These are phyloP conservation scores for Harringtonia lauricola DNA, from an alignment of 2,329 filamentous ascomycete genomes.

Conservation along the genomic window DNA sequence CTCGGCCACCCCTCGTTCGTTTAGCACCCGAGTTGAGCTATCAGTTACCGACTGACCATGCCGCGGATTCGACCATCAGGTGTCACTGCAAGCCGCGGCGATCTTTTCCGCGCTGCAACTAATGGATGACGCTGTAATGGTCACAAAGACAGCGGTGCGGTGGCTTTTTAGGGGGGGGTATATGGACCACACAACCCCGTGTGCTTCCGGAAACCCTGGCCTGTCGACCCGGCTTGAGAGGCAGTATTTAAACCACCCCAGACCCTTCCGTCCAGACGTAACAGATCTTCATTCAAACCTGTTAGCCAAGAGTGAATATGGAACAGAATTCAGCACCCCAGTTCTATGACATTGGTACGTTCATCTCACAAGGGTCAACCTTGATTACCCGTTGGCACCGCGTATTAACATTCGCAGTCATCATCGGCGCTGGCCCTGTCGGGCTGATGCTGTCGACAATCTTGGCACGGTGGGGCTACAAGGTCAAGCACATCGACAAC, in stretches of 20 bases:
- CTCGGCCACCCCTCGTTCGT: neutral
- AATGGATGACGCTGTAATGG: too few relatives aligned
- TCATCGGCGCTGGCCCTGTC: conserved; percentile 81
- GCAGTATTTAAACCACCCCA: too few relatives aligned
- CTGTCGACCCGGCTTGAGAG: too few relatives aligned
- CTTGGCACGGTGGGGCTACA: conserved; percentile 86
- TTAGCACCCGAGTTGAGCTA: too few relatives aligned
- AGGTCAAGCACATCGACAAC: conserved; percentile 91
- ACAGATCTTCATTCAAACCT: too few relatives aligned
- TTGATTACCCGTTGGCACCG: too few relatives aligned
- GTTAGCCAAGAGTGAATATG: too few relatives aligned
- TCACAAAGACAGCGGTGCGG: too few relatives aligned
- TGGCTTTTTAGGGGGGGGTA: too few relatives aligned
- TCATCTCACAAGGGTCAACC: too few relatives aligned
- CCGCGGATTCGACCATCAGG: neutral
- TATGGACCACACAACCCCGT: too few relatives aligned
- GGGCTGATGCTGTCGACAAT: conserved; percentile 81
- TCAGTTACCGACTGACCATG: neutral
- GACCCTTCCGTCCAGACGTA: neutral
- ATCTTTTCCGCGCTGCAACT: too few relatives aligned
- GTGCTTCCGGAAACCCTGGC: neutral
- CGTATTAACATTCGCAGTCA: conserved; percentile 42
- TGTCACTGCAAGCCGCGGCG: neutral
- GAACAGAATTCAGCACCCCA: neutral
- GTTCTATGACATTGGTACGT: conserved; percentile 10